A percentile compares a stretch with the other conserved stretches of the same genome.
Evolutionary conservation across 306 rosid genomes (phyloP).

Genomic region (Pyrus betulifolia): DNA sequence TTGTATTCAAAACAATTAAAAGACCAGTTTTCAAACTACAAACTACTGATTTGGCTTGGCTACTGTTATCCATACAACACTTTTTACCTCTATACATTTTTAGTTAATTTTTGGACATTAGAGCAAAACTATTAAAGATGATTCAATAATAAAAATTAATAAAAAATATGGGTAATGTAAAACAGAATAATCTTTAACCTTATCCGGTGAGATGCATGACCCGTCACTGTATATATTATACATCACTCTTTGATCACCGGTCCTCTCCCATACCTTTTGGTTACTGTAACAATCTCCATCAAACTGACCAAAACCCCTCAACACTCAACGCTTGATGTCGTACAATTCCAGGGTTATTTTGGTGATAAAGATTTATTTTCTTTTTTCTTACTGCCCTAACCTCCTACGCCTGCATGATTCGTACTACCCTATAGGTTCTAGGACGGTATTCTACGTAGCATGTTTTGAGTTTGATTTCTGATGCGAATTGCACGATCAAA

Average conservation of each 20-base stretch:
- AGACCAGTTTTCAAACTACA: too few relatives aligned
- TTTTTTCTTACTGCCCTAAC: not conserved
- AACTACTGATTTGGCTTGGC: too few relatives aligned
- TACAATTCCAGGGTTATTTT: not conserved
- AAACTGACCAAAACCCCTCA: not conserved
- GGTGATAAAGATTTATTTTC: not conserved
- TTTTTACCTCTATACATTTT: too few relatives aligned
- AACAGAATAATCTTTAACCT: not conserved
- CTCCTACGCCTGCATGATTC: not conserved
- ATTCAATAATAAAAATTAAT: too few relatives aligned
- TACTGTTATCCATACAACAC: too few relatives aligned
- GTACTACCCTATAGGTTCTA: not conserved
- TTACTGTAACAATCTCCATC: not conserved
- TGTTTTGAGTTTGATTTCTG: too few relatives aligned
- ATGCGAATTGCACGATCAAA: too few relatives aligned
- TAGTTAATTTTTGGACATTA: too few relatives aligned
- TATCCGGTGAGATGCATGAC: constrained; percentile 29
- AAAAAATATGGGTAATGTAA: too few relatives aligned
- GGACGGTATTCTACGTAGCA: too few relatives aligned
- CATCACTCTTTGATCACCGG: not conserved
- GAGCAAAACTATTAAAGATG: too few relatives aligned
- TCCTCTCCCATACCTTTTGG: constrained; percentile 4
- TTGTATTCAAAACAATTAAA: too few relatives aligned
- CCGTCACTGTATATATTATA: not conserved
- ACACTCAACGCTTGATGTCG: not conserved